These are phyloP conservation scores for Rhododendron williamsianum DNA, from an alignment of 148 eudicot genomes.

Conservation along the genomic window DNA sequence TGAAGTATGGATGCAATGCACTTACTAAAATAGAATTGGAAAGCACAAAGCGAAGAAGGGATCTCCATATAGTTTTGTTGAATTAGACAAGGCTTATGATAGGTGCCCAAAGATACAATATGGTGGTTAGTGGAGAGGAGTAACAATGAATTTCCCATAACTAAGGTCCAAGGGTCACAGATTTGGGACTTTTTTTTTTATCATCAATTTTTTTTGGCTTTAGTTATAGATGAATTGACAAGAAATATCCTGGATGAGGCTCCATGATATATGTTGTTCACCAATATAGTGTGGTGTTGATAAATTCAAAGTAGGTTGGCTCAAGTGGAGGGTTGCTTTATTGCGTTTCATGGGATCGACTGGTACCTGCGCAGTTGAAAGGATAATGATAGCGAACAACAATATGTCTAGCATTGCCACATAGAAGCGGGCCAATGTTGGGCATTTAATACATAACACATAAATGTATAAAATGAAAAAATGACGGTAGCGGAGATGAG, in stretches of 20 bases:
- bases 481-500: background rate
- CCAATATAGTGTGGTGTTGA: background rate
- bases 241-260: background rate
- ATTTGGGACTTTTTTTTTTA: background rate
- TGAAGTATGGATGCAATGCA: background rate
- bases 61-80: background rate
- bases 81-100: background rate
- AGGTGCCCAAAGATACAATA: background rate
- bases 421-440: background rate
- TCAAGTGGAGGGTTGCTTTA: background rate
- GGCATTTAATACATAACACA: background rate
- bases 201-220: background rate
- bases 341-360: background rate
- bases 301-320: background rate
- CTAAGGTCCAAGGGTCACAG: background rate
- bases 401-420: background rate
- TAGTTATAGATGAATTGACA: background rate
- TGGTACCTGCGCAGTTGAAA: background rate
- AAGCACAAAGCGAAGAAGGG: background rate
- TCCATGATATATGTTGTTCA: background rate
- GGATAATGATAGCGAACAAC: background rate
- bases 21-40: background rate
- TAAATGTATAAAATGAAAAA: background rate
- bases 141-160: background rate
- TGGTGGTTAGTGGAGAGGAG: background rate